These are phyloP conservation scores for Fusarium neocosmosporiellum DNA, from an alignment of 2,329 filamentous ascomycete species.

Conservation along the genomic window DNA sequence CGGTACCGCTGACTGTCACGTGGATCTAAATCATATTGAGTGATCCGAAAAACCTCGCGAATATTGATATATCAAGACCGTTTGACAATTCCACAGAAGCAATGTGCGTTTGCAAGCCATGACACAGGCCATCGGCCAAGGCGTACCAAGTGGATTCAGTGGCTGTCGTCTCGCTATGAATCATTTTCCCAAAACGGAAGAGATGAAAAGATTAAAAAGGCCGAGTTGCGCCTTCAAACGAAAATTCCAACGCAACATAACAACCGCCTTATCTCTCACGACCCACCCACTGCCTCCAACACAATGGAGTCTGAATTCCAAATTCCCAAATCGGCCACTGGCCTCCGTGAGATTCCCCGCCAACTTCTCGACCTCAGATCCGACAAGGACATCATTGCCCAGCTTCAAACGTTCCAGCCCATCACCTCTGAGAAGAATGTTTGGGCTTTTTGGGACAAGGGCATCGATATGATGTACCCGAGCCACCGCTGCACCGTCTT, in stretches of 20 bases:
- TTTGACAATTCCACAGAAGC: neutral
- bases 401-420: conserved; percentile 45
- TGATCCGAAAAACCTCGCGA: neutral
- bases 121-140: neutral
- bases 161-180: neutral
- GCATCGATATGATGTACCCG: conserved; percentile 50
- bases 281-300: neutral
- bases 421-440: conserved; percentile 56
- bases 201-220: neutral
- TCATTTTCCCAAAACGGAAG: neutral
- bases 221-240: neutral
- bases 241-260: neutral
- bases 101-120: neutral
- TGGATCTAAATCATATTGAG: neutral
- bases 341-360: conserved; percentile 12
- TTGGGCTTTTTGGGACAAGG: conserved; percentile 59
- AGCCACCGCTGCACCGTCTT: conserved; percentile 53
- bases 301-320: conserved; percentile 18
- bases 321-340: conserved; percentile 11
- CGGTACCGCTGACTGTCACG: neutral
- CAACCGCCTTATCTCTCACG: too few relatives aligned
- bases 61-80: neutral
- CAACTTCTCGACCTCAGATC: conserved; percentile 41
- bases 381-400: conserved; percentile 46
- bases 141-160: neutral